Conservation (phyloP, 2,329 filamentous ascomycete genomes). For the Pseudogymnoascus sp. region DNA sequence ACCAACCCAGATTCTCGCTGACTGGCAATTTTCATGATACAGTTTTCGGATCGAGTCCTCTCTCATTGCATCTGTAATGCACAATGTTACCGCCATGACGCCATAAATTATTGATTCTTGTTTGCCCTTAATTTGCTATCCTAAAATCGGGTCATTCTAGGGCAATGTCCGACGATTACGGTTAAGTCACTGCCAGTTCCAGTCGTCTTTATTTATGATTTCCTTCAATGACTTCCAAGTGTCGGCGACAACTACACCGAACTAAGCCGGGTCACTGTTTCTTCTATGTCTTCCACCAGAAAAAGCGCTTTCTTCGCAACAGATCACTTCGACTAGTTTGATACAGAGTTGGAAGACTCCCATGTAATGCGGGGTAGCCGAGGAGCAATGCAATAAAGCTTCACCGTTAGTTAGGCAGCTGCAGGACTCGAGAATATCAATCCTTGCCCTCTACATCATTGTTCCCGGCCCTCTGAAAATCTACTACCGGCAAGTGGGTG, state of each 20-base stretch:
- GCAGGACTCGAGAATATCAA: too few relatives aligned
- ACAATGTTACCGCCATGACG: background rate
- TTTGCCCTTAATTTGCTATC: background rate
- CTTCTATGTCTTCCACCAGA: background rate
- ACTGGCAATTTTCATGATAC: too few relatives aligned
- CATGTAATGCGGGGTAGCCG: background rate
- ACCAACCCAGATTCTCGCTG: too few relatives aligned
- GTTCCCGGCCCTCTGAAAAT: background rate
- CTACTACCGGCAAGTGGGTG: background rate
- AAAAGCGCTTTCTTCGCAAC: background rate
- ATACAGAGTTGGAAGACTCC: background rate
- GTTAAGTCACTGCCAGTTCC: background rate
- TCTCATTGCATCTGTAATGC: too few relatives aligned
- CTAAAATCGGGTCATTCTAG: background rate
- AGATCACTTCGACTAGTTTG: background rate
- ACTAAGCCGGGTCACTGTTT: background rate
- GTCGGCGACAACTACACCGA: background rate
- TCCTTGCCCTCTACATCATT: background rate
- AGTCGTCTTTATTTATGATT: background rate
- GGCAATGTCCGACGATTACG: background rate
- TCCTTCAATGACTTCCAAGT: background rate
- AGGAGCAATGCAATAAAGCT: background rate
- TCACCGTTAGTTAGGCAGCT: background rate
- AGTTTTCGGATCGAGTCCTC: too few relatives aligned
- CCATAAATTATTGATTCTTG: background rate